These are phyloP conservation scores for Fusarium burgessii DNA, from an alignment of 2,329 filamentous ascomycete genomes.

Conservation along the genomic window DNA sequence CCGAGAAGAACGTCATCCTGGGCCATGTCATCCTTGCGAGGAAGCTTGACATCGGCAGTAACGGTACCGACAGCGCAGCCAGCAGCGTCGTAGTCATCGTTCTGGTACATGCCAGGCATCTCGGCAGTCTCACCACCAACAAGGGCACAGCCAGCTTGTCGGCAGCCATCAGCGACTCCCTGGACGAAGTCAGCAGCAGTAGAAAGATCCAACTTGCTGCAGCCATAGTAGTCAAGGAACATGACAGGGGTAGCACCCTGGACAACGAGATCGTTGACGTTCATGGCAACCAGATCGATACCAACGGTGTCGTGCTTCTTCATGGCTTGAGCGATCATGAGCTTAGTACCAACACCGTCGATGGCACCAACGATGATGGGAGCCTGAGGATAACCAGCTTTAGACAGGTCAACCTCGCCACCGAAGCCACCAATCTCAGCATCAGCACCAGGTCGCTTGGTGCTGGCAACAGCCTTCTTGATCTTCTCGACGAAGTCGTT, in stretches of 20 bases:
- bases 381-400: conserved; percentile 77
- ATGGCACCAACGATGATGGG: conserved; percentile 94
- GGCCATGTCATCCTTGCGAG: conserved; percentile 79
- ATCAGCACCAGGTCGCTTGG: conserved; percentile 86
- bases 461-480: conserved; percentile 88
- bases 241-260: conserved; percentile 95
- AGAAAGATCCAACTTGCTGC: conserved; percentile 84
- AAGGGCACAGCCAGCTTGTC: conserved; percentile 85
- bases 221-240: conserved; percentile 98
- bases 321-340: conserved; percentile 93
- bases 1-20: conserved; percentile 88
- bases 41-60: conserved; percentile 75
- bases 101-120: conserved; percentile 95
- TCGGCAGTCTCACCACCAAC: conserved; percentile 98
- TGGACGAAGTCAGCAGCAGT: conserved; percentile 88
- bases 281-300: conserved; percentile 98
- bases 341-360: conserved; percentile 95
- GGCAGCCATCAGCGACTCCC: conserved; percentile 89
- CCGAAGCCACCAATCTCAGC: conserved; percentile 97
- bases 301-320: conserved; percentile 94
- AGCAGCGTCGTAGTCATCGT: conserved; percentile 91
- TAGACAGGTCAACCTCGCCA: conserved; percentile 71
- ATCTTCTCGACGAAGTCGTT: conserved; percentile 94
- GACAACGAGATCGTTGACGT: conserved; percentile 97
- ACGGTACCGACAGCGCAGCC: conserved; percentile 92